Evolutionary conservation across 345 rosid species (phyloP).

Genomic region (Eucalyptus guilfoylei): DNA sequence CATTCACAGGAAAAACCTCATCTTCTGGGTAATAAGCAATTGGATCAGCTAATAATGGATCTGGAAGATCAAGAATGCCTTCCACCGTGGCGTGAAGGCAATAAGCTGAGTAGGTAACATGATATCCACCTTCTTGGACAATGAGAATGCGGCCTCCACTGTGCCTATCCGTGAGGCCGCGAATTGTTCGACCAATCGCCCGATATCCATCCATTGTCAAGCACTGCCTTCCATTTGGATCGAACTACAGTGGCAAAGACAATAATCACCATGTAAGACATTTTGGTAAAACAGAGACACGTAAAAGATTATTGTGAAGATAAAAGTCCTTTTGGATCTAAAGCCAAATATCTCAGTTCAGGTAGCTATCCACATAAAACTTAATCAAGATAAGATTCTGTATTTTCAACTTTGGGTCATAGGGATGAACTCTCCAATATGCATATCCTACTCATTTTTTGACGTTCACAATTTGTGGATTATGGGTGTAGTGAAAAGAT

Average conservation of each 20-base stretch:
- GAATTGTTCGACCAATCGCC: conserved; percentile 42
- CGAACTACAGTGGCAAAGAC: conserved; percentile 38
- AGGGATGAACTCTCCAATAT: not conserved
- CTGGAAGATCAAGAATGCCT: conserved; percentile 61
- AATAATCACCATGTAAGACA: not conserved
- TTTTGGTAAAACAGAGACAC: not conserved
- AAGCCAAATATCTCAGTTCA: not conserved
- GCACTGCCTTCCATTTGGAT: conserved; percentile 90
- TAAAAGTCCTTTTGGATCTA: not conserved
- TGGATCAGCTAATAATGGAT: conserved; percentile 41
- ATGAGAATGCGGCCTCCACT: conserved; percentile 55
- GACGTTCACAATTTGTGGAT: not conserved
- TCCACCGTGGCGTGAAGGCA: conserved; percentile 85
- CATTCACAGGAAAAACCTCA: conserved; percentile 38
- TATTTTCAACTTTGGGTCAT: not conserved
- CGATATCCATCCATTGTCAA: conserved; percentile 80
- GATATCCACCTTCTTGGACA: conserved; percentile 94
- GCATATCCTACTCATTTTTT: not conserved
- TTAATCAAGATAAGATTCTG: not conserved
- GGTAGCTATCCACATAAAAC: not conserved
- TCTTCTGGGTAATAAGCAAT: conserved; percentile 73
- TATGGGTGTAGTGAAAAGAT: not conserved
- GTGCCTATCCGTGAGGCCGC: conserved; percentile 30
- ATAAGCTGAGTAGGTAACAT: conserved; percentile 78
- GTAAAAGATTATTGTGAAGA: not conserved